Conservation (phyloP, 164 flowering plant species). For the Houttuynia cordata region DNA sequence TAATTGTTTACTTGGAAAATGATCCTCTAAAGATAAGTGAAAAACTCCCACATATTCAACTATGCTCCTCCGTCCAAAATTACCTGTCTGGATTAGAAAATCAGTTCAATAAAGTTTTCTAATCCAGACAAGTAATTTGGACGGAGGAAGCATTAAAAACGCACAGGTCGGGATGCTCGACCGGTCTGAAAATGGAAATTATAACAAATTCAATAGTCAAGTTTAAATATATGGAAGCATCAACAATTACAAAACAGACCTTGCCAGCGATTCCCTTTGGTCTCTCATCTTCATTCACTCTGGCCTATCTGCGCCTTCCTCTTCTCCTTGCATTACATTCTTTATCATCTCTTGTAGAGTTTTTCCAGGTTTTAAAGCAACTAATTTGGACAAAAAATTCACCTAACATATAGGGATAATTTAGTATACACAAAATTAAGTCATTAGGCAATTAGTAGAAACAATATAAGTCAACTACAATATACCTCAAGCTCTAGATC, state of each 20-base stretch:
- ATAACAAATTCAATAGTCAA: not conserved
- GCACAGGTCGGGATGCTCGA: constrained; percentile 72
- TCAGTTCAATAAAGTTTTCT: too few species aligned
- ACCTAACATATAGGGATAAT: constrained; percentile 29
- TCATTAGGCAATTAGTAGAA: too few species aligned
- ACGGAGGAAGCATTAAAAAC: too few species aligned
- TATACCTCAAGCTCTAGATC: not conserved
- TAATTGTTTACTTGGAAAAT: not conserved
- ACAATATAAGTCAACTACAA: not conserved
- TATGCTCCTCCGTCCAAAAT: too few species aligned
- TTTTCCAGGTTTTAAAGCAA: constrained; percentile 80
- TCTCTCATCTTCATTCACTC: constrained; percentile 21
- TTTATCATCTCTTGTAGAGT: constrained; percentile 66
- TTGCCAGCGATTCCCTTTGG: constrained; percentile 58
- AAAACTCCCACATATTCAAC: not conserved
- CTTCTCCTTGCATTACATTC: constrained; percentile 87
- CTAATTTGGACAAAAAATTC: constrained; percentile 81
- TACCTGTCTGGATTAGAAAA: too few species aligned
- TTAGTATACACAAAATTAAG: not conserved
- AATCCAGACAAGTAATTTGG: too few species aligned
- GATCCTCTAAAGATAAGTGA: not conserved
- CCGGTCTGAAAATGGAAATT: constrained; percentile 32
- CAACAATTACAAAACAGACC: constrained; percentile 28
- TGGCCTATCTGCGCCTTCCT: constrained; percentile 73
- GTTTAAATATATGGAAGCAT: not conserved